These are phyloP conservation scores for Xerocomus amazonicus DNA, from an alignment of 1,284 basidiomycete species.

Conservation along the genomic window DNA sequence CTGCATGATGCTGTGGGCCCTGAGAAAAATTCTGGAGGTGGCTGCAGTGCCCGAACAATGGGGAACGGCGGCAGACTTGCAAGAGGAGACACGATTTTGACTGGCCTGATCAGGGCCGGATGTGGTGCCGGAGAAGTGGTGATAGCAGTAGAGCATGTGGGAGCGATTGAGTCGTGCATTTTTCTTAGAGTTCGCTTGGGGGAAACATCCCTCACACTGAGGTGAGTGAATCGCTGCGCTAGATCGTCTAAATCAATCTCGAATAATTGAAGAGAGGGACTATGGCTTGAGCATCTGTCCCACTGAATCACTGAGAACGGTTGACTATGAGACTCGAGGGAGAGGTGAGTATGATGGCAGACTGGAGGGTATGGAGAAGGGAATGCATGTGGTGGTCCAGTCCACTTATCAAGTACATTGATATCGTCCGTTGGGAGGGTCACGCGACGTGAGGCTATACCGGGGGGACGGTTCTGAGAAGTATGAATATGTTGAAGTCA, in stretches of 20 bases:
- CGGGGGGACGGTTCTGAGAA: neutral
- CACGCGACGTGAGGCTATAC: neutral
- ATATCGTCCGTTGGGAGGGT: neutral
- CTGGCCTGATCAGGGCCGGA: neutral
- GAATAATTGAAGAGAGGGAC: neutral
- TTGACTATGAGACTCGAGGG: neutral
- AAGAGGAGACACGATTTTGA: neutral
- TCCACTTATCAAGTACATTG: neutral
- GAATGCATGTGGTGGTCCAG: neutral
- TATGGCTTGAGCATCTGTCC: neutral
- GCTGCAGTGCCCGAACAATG: neutral
- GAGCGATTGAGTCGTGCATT: neutral
- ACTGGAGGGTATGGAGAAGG: neutral
- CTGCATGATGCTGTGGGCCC: neutral
- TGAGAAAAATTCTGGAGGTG: neutral
- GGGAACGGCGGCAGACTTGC: neutral
- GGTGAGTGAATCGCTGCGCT: neutral
- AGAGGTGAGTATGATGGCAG: neutral
- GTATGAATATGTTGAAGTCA: neutral
- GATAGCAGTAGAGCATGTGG: neutral
- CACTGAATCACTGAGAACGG: neutral
- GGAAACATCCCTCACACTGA: neutral
- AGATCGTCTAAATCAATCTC: neutral
- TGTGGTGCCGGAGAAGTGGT: neutral
- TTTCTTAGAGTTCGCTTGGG: neutral